phyloP scores from a whole-genome alignment of 306 rosid species.

The Prunus armeniaca region DNA sequence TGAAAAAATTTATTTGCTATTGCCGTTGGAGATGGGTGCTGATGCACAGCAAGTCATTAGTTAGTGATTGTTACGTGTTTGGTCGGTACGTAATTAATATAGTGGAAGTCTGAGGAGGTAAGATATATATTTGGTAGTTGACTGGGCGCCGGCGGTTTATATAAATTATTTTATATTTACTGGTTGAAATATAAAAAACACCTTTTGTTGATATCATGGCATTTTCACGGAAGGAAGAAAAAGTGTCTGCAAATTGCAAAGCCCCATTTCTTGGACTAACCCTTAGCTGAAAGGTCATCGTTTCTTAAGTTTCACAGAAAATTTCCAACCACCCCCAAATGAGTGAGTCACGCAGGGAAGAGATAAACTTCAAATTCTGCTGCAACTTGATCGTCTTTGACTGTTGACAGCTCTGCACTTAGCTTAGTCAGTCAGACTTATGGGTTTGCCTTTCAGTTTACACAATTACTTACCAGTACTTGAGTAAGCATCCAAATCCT shows the following conservation, averaged over 20 bases:
- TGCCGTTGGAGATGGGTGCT: no score
- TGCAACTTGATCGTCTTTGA: background rate
- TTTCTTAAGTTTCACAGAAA: background rate
- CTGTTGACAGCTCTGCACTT: background rate
- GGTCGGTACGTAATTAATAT: background rate
- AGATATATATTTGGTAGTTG: background rate
- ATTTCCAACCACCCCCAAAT: background rate
- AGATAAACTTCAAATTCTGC: background rate
- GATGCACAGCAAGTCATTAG: no score
- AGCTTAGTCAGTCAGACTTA: background rate
- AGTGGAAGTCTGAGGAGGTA: background rate
- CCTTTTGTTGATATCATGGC: background rate
- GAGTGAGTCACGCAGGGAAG: background rate
- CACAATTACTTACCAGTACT: background rate
- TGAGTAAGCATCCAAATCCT: background rate
- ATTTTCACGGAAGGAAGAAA: background rate
- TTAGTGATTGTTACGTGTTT: no score
- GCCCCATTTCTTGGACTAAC: background rate
- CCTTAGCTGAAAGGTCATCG: background rate
- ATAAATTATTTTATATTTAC: background rate
- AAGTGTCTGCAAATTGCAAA: background rate
- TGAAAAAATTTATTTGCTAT: no score
- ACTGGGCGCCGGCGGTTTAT: background rate
- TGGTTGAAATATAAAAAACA: background rate
- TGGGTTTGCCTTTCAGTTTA: background rate